phyloP scores from a whole-genome alignment of 169 alveolate genomes.

The Plasmodium adleri region DNA sequence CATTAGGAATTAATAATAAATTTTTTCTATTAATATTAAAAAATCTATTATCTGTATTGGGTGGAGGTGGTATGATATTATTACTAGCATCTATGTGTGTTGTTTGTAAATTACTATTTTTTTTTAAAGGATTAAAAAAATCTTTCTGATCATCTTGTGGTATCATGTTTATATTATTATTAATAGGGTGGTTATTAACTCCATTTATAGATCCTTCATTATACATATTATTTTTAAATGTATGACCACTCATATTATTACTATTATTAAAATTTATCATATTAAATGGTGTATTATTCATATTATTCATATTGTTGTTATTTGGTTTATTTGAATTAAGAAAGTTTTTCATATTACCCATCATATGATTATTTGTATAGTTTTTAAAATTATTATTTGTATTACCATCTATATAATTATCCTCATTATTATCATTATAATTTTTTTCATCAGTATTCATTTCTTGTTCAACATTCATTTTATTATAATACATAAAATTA shows the following conservation, averaged over 20 bases:
- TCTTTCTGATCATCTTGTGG: constrained; percentile 13
- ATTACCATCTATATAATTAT: background rate
- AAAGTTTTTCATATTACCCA: constrained; percentile 7
- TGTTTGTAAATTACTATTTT: constrained; percentile 9
- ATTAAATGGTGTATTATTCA: background rate
- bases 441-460: constrained; percentile 1
- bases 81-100: constrained; percentile 5
- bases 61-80: constrained; percentile 54
- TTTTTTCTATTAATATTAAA: constrained; percentile 17
- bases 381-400: background rate
- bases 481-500: background rate
- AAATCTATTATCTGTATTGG: constrained; percentile 29
- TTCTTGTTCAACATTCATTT: background rate
- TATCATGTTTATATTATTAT: background rate
- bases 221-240: constrained; percentile 7
- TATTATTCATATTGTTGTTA: background rate
- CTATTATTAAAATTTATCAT: background rate
- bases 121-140: constrained; percentile 12
- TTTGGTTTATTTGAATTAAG: background rate
- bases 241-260: background rate
- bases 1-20: constrained; percentile 24
- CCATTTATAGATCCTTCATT: background rate
- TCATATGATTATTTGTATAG: background rate
- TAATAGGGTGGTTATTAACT: background rate
- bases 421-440: background rate